Conservation (phyloP, 2,329 filamentous ascomycete genomes). For the Hypoxylon sp. region DNA sequence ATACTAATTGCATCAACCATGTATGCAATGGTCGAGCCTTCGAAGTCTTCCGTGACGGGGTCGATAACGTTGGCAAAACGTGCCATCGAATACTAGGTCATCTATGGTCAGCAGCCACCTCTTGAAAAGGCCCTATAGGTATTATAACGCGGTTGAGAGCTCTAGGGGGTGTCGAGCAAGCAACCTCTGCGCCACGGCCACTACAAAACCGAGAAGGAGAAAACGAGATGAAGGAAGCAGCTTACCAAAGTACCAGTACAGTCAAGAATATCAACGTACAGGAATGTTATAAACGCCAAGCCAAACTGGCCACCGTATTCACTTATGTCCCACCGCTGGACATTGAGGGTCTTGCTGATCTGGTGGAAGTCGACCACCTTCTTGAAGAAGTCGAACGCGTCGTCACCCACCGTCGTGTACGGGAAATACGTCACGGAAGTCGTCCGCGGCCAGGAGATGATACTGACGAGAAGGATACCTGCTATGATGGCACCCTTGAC, state of each 20-base stretch:
- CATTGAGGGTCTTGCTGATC: constrained; percentile 75
- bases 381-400: constrained; percentile 86
- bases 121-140: neutral
- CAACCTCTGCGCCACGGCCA: neutral
- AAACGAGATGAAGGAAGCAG: neutral
- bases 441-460: constrained; percentile 87
- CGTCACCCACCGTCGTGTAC: constrained; percentile 74
- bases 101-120: constrained; percentile 12
- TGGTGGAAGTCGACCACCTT: constrained; percentile 86
- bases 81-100: constrained; percentile 82
- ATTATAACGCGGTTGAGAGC: neutral
- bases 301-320: constrained; percentile 80
- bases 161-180: neutral
- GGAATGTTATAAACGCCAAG: constrained; percentile 86
- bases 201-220: neutral
- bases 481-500: constrained; percentile 88
- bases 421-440: constrained; percentile 87
- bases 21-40: constrained; percentile 85
- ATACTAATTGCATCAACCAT: constrained; percentile 83
- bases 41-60: constrained; percentile 85
- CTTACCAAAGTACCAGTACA: constrained; percentile 75
- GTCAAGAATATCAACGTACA: constrained; percentile 92
- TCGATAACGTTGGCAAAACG: constrained; percentile 84
- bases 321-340: constrained; percentile 78
- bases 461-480: constrained; percentile 84